Conservation (phyloP, 805 yeast species). For the Vanderwaltozyma polyspora region DNA sequence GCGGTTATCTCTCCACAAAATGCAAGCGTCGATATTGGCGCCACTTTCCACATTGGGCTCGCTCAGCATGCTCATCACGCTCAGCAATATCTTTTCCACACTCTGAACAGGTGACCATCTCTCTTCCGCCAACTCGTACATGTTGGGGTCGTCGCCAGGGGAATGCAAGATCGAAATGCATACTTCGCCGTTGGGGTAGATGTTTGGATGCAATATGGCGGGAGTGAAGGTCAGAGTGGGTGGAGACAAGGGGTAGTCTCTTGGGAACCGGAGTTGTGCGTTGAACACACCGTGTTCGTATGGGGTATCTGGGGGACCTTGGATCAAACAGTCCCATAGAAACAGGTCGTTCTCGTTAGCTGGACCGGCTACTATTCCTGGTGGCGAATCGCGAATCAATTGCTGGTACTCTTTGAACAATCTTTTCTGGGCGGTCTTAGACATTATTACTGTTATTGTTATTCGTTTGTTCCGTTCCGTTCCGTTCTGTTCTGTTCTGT, state of each 20-base stretch:
- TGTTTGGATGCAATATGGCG: slow-evolving; percentile 83
- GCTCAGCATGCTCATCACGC: slow-evolving; percentile 93
- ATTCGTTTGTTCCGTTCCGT: too few species aligned
- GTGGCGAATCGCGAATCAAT: slow-evolving; percentile 76
- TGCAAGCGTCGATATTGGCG: slow-evolving; percentile 71
- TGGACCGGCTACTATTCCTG: slow-evolving; percentile 94
- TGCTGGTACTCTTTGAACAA: slow-evolving; percentile 84
- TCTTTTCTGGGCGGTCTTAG: slow-evolving; percentile 70
- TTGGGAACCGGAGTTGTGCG: slow-evolving; percentile 60
- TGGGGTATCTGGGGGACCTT: slow-evolving; percentile 76
- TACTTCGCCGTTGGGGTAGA: slow-evolving; percentile 89
- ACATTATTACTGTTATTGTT: too few species aligned
- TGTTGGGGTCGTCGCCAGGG: slow-evolving; percentile 95
- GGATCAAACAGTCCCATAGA: slow-evolving; percentile 73
- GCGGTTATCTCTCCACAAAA: slow-evolving; percentile 83
- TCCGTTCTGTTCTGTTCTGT: too few species aligned
- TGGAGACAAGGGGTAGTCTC: slow-evolving; percentile 74
- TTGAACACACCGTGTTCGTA: slow-evolving; percentile 84
- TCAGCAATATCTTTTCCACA: slow-evolving; percentile 87
- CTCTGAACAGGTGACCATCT: slow-evolving; percentile 98
- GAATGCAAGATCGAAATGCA: slow-evolving; percentile 92
- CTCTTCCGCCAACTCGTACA: slow-evolving; percentile 91
- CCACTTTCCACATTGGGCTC: slow-evolving; percentile 96
- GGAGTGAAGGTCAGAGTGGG: slow-evolving; percentile 69
- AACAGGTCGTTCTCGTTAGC: slow-evolving; percentile 55